These are phyloP conservation scores for Sugiyamaella valdiviana DNA, from an alignment of 805 yeast genomes.

Conservation along the genomic window DNA sequence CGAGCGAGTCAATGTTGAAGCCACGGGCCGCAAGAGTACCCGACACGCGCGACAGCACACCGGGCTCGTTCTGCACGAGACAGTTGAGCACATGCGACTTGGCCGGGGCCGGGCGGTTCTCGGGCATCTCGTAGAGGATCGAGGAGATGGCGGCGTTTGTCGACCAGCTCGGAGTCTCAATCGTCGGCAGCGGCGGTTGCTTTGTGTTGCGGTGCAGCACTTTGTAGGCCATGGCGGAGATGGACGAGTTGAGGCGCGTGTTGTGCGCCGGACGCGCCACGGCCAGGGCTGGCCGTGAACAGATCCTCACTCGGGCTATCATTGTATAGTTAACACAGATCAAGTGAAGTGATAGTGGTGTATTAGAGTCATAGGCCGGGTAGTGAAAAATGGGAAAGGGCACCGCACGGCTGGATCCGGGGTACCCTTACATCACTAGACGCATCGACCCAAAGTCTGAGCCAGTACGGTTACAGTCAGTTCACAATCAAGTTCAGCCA, in stretches of 20 bases:
- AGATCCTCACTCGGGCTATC: background rate
- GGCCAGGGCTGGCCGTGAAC: background rate
- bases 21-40: conserved; percentile 98
- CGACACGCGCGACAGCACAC: conserved; percentile 87
- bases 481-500: too few species aligned
- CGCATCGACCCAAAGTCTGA: too few species aligned
- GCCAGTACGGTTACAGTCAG: too few species aligned
- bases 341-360: too few species aligned
- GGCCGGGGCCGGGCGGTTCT: conserved; percentile 48
- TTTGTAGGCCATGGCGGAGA: conserved; percentile 92
- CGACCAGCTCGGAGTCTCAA: conserved; percentile 91
- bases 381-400: too few species aligned
- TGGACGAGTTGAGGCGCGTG: conserved; percentile 41
- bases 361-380: background rate
- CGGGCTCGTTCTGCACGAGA: conserved; percentile 97
- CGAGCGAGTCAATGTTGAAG: conserved; percentile 94
- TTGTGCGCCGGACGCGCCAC: background rate
- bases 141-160: conserved; percentile 97
- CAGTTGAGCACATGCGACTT: conserved; percentile 92
- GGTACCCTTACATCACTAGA: background rate
- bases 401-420: background rate
- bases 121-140: conserved; percentile 86
- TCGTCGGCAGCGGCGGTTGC: conserved; percentile 86
- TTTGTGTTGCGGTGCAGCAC: conserved; percentile 78
- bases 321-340: background rate